Evolutionary conservation across 2,329 filamentous ascomycete genomes (phyloP), one percentile per base, ranked within the genome.

Genomic region (Rutstroemia sp.): DNA sequence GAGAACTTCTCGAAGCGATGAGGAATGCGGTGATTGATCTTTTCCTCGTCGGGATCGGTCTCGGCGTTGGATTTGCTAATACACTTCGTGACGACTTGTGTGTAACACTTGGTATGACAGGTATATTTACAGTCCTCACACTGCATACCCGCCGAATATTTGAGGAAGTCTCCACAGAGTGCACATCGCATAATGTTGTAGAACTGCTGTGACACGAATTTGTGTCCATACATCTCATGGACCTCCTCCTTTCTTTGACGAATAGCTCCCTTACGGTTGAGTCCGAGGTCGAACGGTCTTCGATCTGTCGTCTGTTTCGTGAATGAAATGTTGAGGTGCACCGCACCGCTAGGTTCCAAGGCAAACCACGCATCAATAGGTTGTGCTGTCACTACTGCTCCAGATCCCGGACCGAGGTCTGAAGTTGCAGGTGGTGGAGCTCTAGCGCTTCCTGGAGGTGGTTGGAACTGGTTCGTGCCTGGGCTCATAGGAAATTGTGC

Each of bases 141-240:
- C 75, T 99, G 94, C 92, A 99, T 99, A 60, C 94, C 94, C 21
- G 94, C 89, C 49, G 92, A 95, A 71, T 97, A 97, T 71, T 97
- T 99, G 74, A 99, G 86, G 69, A 99, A 97, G 64, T 99, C 94
- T 58, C 92, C 94, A 71, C 94, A 99, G 38, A 97, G 84, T 14
- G 94, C 94, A 73, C 94, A 99, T 60, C 94, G 92, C 94, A 99
- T 99, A 69, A 99, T 96, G 79, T 97, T 99, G 84, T 97, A 99
- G 73, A 99, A 99, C 72, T 96, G 94, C 71, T 96, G 92, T 68
- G 94, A 89, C 56, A 97, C 87, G 69, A 99, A 99, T 75, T 97
- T 99, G 84, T 99, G 94, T 49, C 94, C 94, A 70, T 96, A 96
- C 78, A 96, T 96, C 75, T 99, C 94, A 75, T 96, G 89, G 4